Evolutionary conservation across 805 yeast genomes (phyloP), one percentile per base, ranked within the genome.

Genomic region (Martiniozyma abietophila): DNA sequence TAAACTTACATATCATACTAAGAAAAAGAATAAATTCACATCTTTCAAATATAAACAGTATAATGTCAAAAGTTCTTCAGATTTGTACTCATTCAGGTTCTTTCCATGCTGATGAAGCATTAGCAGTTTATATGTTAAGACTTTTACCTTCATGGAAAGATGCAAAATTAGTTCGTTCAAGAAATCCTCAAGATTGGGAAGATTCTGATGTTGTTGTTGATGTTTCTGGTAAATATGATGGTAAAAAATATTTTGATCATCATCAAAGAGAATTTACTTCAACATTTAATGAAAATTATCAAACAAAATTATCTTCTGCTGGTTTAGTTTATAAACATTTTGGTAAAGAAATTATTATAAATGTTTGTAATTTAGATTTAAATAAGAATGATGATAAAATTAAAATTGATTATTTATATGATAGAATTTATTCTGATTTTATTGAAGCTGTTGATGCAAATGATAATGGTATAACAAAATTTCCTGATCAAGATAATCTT

Each of bases 51-150:
- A n/a, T n/a, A n/a, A n/a, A n/a, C n/a, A n/a, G n/a, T n/a, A n/a
- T 6, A 32, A 39, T 41, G 30, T 55, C 48, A 14, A 40, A 37
- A 21, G 23, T 39, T 8, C 30, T 75, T 40, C 75, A 73, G 50
- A 82, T 88, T 38, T 89, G 95, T 52, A 88, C 95, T 9, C 94
- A 82, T 50, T 80, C 88, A 31, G 98, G 98, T 6, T 71, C 86
- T 0, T 92, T 92, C 67, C 98, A 92, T 54, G 97, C 97, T 8
- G 98, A 92, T 57, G 98, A 92, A 58, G 77, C 95, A 8, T 68
- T 92, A 33, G 98, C 97, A 2, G 95, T 89, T 3, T 88, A 69
- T 56, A 76, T 92, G 80, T 63, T 92, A 37, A 74, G 71, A 45
- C 62, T 74, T 14, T 61, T 89, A 30, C 92, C 95, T 7, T 66